These are phyloP conservation scores for Claviceps digitariae DNA, from an alignment of 2,329 filamentous ascomycete species.

Conservation along the genomic window DNA sequence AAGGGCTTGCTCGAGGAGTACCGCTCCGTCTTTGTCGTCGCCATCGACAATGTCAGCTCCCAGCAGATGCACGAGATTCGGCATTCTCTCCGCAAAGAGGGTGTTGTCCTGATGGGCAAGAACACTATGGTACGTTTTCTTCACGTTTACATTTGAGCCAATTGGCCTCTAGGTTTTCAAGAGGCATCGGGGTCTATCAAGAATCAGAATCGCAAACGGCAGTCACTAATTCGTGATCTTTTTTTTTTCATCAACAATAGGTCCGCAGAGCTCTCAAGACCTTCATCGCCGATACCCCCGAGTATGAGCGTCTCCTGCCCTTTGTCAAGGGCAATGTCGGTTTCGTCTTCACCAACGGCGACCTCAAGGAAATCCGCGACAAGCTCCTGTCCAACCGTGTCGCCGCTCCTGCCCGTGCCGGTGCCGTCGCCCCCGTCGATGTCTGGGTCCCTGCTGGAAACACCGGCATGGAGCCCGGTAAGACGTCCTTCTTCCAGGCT, in stretches of 20 bases:
- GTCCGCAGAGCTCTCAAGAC: slow-evolving; percentile 95
- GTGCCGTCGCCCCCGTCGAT: slow-evolving; percentile 85
- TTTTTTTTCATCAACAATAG: slow-evolving; percentile 25
- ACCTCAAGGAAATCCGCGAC: slow-evolving; percentile 84
- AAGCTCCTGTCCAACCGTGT: slow-evolving; percentile 96
- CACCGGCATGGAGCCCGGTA: slow-evolving; percentile 99
- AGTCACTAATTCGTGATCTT: not conserved
- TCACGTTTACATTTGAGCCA: not conserved
- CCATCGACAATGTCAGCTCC: slow-evolving; percentile 98
- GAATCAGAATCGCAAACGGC: not conserved
- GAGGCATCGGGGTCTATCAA: not conserved
- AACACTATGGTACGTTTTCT: slow-evolving; percentile 81
- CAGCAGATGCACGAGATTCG: slow-evolving; percentile 99
- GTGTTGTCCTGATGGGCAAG: slow-evolving; percentile 98
- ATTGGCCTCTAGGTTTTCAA: not conserved
- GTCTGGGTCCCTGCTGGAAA: slow-evolving; percentile 96
- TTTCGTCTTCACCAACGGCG: slow-evolving; percentile 98
- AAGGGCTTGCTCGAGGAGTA: slow-evolving; percentile 94
- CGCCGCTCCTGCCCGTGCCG: slow-evolving; percentile 92
- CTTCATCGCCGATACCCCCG: slow-evolving; percentile 78
- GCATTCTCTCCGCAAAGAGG: slow-evolving; percentile 75
- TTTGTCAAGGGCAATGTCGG: slow-evolving; percentile 96
- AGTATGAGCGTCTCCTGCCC: slow-evolving; percentile 96
- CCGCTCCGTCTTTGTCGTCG: slow-evolving; percentile 94
- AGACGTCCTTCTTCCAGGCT: slow-evolving; percentile 99